phyloP scores from a whole-genome alignment of 345 rosid species.

The rapeseed (Brassica napus) region Da-Ae NC_063452.1:11460001-11460500 shows the following conservation, averaged over 20 bases:
- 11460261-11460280: slow-evolving; percentile 32
- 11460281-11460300: slow-evolving; percentile 19
- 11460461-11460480: no score
- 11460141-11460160: slow-evolving; percentile 22
- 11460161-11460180: slow-evolving; percentile 31
- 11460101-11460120: slow-evolving; percentile 36
- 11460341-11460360: slow-evolving; percentile 55
- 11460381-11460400: slow-evolving; percentile 45
- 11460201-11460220: slow-evolving; percentile 11
- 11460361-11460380: slow-evolving; percentile 61
- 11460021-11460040: slow-evolving; percentile 26
- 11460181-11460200: slow-evolving; percentile 25
- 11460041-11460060: slow-evolving; percentile 28
- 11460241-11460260: slow-evolving; percentile 10
- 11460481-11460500: background rate
- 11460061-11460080: slow-evolving; percentile 34
- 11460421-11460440: background rate
- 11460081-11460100: slow-evolving; percentile 34
- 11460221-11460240: slow-evolving; percentile 7
- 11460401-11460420: slow-evolving; percentile 43
- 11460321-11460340: slow-evolving; percentile 51
- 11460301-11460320: slow-evolving; percentile 46
- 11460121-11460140: slow-evolving; percentile 36
- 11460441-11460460: background rate
- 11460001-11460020: background rate